Evolutionary conservation across 2,329 filamentous ascomycete genomes (phyloP).

Genomic region (Rutstroemia sp.): DNA sequence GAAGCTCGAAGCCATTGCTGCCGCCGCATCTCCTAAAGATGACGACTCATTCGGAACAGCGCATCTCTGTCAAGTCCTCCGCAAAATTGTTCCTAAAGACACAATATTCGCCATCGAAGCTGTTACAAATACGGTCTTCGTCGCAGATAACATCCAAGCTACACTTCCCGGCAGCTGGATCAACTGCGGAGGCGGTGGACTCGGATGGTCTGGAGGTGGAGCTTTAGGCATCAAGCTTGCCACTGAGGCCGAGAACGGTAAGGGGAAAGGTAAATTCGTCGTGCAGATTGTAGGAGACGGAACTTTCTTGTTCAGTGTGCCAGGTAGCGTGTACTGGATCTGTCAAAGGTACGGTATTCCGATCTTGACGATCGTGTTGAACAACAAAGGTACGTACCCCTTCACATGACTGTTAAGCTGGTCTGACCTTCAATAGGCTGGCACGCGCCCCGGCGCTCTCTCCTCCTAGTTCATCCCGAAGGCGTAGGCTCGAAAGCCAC

Average conservation of each 20-base stretch:
- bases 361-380: conserved; percentile 58
- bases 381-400: conserved; percentile 47
- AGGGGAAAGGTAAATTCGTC: conserved; percentile 49
- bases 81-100: conserved; percentile 49
- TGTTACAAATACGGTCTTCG: conserved; percentile 61
- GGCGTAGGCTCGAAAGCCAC: conserved; percentile 53
- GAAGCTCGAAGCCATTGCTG: conserved; percentile 51
- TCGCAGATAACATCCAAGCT: conserved; percentile 64
- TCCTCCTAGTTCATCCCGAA: conserved; percentile 54
- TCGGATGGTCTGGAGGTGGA: conserved; percentile 73
- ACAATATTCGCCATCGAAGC: conserved; percentile 74
- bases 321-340: conserved; percentile 63
- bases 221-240: conserved; percentile 73
- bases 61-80: conserved; percentile 42
- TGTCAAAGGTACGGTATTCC: conserved; percentile 58
- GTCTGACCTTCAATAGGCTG: conserved; percentile 39
- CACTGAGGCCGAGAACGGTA: conserved; percentile 38
- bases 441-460: conserved; percentile 55
- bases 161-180: conserved; percentile 66
- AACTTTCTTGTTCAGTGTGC: conserved; percentile 58
- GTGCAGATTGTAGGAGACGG: conserved; percentile 62
- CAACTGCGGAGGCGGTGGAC: conserved; percentile 73
- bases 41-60: conserved; percentile 48
- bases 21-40: conserved; percentile 47
- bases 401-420: not conserved